These are phyloP conservation scores for Calonectria ilicicola DNA, from an alignment of 2,329 filamentous ascomycete genomes.

Conservation along the genomic window DNA sequence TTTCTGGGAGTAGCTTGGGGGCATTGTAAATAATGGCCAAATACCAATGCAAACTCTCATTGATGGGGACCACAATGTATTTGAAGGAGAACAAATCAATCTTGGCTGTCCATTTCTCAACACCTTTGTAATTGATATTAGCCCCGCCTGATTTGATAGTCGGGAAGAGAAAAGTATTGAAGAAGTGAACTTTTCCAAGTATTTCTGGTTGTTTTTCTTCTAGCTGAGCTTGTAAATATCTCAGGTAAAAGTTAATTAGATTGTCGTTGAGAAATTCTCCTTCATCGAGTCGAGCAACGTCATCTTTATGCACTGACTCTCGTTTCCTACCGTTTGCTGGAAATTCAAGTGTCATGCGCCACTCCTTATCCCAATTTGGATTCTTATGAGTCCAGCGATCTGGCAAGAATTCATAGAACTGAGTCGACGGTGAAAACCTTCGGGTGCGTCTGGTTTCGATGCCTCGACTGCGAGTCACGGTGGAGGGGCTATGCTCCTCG, in stretches of 20 bases:
- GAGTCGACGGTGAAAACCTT: conserved; percentile 30
- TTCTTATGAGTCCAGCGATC: conserved; percentile 64
- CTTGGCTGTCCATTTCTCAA: conserved; percentile 88
- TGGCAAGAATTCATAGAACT: conserved; percentile 27
- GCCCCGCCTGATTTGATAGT: conserved; percentile 74
- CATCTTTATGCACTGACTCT: conserved; percentile 76
- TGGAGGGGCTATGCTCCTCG: conserved; percentile 1
- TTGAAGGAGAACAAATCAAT: conserved; percentile 88
- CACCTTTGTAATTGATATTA: conserved; percentile 84
- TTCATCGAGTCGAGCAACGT: conserved; percentile 83
- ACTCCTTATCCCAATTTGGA: conserved; percentile 62
- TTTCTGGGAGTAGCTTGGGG: conserved; percentile 64
- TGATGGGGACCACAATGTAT: conserved; percentile 92
- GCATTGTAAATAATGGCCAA: conserved; percentile 95
- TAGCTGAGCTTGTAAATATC: conserved; percentile 74
- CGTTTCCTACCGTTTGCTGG: conserved; percentile 69
- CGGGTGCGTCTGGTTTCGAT: conserved; percentile 42
- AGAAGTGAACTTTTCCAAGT: conserved; percentile 80
- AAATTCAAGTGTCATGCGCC: conserved; percentile 72
- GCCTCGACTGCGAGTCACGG: conserved; percentile 25
- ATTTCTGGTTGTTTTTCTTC: conserved; percentile 66
- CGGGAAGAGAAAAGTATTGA: conserved; percentile 93
- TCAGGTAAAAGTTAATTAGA: conserved; percentile 88
- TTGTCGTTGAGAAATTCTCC: conserved; percentile 94
- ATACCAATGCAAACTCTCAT: conserved; percentile 91